These are phyloP conservation scores for Aspergillus hiratsukae DNA, from an alignment of 2,329 filamentous ascomycete genomes.

Conservation along the genomic window DNA sequence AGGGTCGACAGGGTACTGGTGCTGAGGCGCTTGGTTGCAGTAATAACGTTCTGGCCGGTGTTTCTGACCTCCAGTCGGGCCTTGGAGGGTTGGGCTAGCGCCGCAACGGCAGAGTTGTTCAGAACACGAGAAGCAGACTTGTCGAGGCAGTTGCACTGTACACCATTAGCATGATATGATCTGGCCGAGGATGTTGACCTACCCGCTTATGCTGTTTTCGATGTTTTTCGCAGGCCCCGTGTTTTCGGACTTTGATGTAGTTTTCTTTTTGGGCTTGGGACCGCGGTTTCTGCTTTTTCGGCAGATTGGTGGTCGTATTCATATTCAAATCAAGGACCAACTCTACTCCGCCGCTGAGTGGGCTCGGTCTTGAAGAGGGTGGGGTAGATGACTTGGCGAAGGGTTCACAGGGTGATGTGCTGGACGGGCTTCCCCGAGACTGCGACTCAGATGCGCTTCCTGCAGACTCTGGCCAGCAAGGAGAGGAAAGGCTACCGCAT, in stretches of 20 bases:
- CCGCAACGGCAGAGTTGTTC: constrained; percentile 12
- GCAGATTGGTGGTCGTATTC: constrained; percentile 39
- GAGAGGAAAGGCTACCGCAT: constrained; percentile 29
- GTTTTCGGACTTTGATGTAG: constrained; percentile 41
- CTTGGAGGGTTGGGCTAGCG: constrained; percentile 2
- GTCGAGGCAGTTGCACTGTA: constrained; percentile 39
- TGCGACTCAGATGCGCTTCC: constrained; percentile 20
- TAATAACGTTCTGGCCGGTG: constrained; percentile 3
- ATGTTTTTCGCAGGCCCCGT: constrained; percentile 42
- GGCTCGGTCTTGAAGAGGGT: constrained; percentile 13
- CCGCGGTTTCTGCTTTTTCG: constrained; percentile 39
- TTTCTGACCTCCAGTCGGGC: background rate
- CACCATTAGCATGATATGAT: constrained; percentile 11
- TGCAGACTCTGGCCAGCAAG: constrained; percentile 27
- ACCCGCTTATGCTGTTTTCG: constrained; percentile 42
- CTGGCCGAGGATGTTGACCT: background rate
- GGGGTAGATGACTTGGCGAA: constrained; percentile 10
- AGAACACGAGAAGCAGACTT: constrained; percentile 23
- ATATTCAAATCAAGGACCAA: constrained; percentile 42
- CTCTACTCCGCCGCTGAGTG: constrained; percentile 27
- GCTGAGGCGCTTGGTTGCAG: background rate
- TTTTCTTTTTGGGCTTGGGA: constrained; percentile 40
- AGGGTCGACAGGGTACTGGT: background rate
- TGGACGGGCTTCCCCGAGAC: constrained; percentile 19
- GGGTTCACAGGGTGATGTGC: constrained; percentile 13